Base-by-base conservation (phyloP, 768 basidiomycete species). In the Mycena epipterygia region DNA sequence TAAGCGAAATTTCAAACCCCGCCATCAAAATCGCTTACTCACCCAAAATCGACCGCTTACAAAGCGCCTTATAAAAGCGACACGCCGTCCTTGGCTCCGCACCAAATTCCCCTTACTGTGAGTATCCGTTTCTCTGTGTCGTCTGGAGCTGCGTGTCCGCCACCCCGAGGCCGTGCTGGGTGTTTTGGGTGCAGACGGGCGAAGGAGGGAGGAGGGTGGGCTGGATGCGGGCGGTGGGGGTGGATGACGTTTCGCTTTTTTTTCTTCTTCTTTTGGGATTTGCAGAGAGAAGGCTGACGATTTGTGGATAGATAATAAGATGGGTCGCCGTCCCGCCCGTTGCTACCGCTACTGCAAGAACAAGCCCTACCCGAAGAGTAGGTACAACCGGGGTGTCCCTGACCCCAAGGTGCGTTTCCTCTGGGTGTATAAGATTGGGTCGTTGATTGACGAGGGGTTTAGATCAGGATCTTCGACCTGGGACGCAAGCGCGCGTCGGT, bases 261-360 rank as follows among this genome's bases (percentile, higher is more conserved):
- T 42, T 44, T 44, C 33, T 30, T n/a, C n/a, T n/a, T n/a, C n/a
- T n/a, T n/a, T n/a, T n/a, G n/a, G n/a, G n/a, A n/a, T n/a, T n/a
- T n/a, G n/a, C n/a, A 23, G 35, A 52, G 30, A 30, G 17, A 52
- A 55, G 32, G 32, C 55, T 39, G 55, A 56, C 55, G 30, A 60
- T 29, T 41, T 17, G 1, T 21, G 23, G 46, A 30, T 56, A 35
- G 14, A 51, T 32, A 71, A 21, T 25, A 63, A 89, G 77, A 98
- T 98, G 96, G 96, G 96, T 89, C 95, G 96, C 82, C 95, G 96
- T 88, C 96, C 96, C 73, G 95, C 96, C 85, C 93, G 95, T 78
- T 98, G 96, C 91, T 97, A 97, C 88, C 93, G 96, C 76, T 98
- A 98, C 88, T 98, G 96, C 90, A 98, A 98, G 87, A 97, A 97